Evolutionary conservation across 495 filamentous ascomycete species (phyloP), one percentile per base, ranked within the genome.

Genomic region (Podospora conica): DNA sequence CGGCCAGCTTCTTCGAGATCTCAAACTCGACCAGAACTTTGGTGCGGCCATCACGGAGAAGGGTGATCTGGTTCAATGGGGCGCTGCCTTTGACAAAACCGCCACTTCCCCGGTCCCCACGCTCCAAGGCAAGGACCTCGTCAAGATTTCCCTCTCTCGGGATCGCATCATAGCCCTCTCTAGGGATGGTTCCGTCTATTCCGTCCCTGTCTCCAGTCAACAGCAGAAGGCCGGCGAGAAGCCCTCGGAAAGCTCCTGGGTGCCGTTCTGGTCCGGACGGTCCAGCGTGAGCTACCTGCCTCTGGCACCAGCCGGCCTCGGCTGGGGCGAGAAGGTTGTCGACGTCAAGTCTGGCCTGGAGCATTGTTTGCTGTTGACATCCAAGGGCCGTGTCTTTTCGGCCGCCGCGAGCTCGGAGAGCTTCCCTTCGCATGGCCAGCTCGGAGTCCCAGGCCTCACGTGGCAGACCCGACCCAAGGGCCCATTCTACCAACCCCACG

Each of bases 41-140:
- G 95, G 91, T n/a, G 95, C 87, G 15, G 95, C 95, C 3, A 88
- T 98, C 55, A 88, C 86, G 24, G 93, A 96, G 73, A 89, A 88
- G 55, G 95, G 95, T 4, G 90, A 98, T 74, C 78, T 98, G 15
- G 80, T 97, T 18, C 93, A 97, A 76, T 98, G 95, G 95, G 95
- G 95, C 3, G 83, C 80, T 24, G 91, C 82, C 21, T 97, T 88
- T 74, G 89, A 88, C 11, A 73, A 71, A 48, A 70, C 71, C 0
- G 63, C 71, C 24, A 68, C 69, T 8, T 55, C 81, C 4, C 95
- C 95, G 0, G 83, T 81, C 3, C 77, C 81, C 66, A 97, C 94
- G 15, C 74, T 98, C 31, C 86, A 79, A 33, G 95, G 94, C 58
- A 97, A 96, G 75, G 84, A 94, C 68, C 76, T 98, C 59, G 77